Base-by-base conservation (phyloP, 441 rosid species). In the Gossypium lobatum region DNA sequence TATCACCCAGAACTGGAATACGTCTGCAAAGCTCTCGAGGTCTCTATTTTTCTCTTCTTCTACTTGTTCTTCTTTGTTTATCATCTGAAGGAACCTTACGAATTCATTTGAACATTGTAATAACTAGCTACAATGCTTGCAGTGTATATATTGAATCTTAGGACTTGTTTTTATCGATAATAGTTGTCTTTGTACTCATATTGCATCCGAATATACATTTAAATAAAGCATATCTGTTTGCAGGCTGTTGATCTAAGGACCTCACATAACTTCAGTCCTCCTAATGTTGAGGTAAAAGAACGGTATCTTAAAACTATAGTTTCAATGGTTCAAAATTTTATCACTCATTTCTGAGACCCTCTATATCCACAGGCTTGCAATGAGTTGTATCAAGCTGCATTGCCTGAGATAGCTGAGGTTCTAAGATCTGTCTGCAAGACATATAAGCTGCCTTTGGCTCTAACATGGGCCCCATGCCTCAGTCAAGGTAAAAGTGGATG, bases 11-110 rank as follows among this genome's bases (percentile, higher is more conserved):
- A 93, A 66, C 88, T 95, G 58, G 92, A 91, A 64, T 82, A 83
- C 67, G 81, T 95, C 76, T 85, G 99, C 88, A 87, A 85, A 82
- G 99, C 95, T 81, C 96, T 95, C 17, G 91, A 91, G 99, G 98
- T 95, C 74, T 70, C 69, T 66, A 70, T 62, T 75, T 31, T 23
- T 48, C 7, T 21, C 60, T 72, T 66, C 66, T 50, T 57, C 61
- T 18, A 42, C 55, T 46, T 68, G 18, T 65, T 59, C 21, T 76
- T 77, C 58, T 31, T 69, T 53, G 21, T 31, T 48, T 64, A 37
- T 53, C 28, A 69, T 53, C 46, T 20, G 1, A 21, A 46, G 63
- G 48, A 42, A 42, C 48, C 46, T 39, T 39, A 42, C 46, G 46
- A 42, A 42, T 42, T 42, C 46, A 42, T 42, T 42, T 39, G 53